Evolutionary conservation across 106 monocot genomes (phyloP), one percentile per base, ranked within the genome.

Genomic region (Acorus gramineus): DNA sequence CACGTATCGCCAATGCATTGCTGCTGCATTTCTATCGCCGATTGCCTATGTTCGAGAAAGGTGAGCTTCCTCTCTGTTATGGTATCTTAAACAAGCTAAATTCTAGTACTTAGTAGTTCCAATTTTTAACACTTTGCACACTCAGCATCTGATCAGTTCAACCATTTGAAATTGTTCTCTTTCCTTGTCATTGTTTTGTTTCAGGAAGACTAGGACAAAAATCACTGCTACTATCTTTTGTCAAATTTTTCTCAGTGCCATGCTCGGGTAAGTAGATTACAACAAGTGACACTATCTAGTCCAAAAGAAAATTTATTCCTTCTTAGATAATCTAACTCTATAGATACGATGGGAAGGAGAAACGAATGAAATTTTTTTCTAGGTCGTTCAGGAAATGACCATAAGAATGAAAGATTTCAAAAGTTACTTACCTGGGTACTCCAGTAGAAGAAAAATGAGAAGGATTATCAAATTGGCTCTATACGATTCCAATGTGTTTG

Each of bases 1-100:
- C 63, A 84, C 83, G 1, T 66, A 81, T 5, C 68, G 83, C 3
- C 90, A 86, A 48, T 67, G 86, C 47, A 64, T 72, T 4, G 90
- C 86, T 7, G 74, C 86, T n/a, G 11, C 81, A 42, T 86, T 91
- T 66, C 75, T 91, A 63, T 62, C 71, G 12, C 90, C 90, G 6
- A 76, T 86, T 6, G 90, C 90, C 5, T 84, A 66, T 49, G 64
- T 83, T 43, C 47, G 45, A 5, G 86, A 90, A 63, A 86, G 75
- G 75, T 75, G 5, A 3, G 3, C 49, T 4, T 46, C 7, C 11
- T 3, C 62, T 10, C 42, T 61, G 7, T 44, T 28, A 6, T 43
- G 3, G 4, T 14, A 8, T 3, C 4, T 8, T 44, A 6, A 6
- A 42, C 60, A 14, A 8, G 55, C 7, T 4, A 3, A 3, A 7